Evolutionary conservation across 1,284 basidiomycete species (phyloP).

Genomic region (Papiliotrema laurentii): DNA sequence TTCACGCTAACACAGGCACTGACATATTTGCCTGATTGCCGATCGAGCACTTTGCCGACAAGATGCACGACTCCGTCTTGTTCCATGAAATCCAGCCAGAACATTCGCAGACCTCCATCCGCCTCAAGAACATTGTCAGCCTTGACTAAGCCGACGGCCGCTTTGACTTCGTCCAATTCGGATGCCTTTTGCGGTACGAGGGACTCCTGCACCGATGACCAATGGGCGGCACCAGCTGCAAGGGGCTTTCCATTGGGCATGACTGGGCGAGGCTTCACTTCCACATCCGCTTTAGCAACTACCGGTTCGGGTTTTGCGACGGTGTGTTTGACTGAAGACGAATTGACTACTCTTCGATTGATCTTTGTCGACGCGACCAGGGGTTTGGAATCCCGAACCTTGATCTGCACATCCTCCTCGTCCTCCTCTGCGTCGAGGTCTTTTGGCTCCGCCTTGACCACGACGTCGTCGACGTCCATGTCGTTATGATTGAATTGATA

Average conservation of each 20-base stretch:
- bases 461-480: slow-evolving; percentile 22
- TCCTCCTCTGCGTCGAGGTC: slow-evolving; percentile 45
- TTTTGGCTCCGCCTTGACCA: slow-evolving; percentile 48
- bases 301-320: slow-evolving; percentile 50
- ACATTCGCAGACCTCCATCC: slow-evolving; percentile 77
- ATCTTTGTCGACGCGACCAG: slow-evolving; percentile 20
- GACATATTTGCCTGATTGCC: slow-evolving; percentile 63
- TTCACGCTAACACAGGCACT: slow-evolving; percentile 84
- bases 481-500: slow-evolving; percentile 32
- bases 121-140: slow-evolving; percentile 54
- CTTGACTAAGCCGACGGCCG: slow-evolving; percentile 49
- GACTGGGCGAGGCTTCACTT: slow-evolving; percentile 27
- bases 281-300: slow-evolving; percentile 22
- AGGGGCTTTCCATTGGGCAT: slow-evolving; percentile 31
- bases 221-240: slow-evolving; percentile 54
- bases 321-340: slow-evolving; percentile 40
- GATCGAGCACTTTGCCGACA: slow-evolving; percentile 81
- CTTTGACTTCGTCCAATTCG: slow-evolving; percentile 42
- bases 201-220: slow-evolving; percentile 68
- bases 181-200: slow-evolving; percentile 25
- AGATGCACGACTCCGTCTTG: slow-evolving; percentile 69
- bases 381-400: slow-evolving; percentile 17
- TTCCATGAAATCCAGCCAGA: slow-evolving; percentile 90
- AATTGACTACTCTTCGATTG: slow-evolving; percentile 46
- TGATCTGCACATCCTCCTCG: slow-evolving; percentile 22